These are phyloP conservation scores for Colletotrichum ledebouriae DNA, from an alignment of 2,329 filamentous ascomycete species.

Conservation along the genomic window DNA sequence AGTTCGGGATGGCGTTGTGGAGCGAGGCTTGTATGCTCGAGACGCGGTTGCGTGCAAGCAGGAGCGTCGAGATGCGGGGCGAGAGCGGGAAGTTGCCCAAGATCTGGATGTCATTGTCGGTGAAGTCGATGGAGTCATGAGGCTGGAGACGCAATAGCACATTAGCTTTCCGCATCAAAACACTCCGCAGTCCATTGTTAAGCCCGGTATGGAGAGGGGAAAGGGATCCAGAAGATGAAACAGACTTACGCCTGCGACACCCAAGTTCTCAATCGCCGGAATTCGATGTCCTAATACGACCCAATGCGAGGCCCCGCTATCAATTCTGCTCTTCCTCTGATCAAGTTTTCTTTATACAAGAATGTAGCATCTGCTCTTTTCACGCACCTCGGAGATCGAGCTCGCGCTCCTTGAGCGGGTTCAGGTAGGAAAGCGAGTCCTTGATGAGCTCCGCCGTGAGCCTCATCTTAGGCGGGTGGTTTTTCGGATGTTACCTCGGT, in stretches of 20 bases:
- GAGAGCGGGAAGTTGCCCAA: conserved; percentile 94
- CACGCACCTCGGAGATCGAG: conserved; percentile 99
- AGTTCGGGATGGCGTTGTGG: conserved; percentile 81
- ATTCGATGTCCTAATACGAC: conserved; percentile 92
- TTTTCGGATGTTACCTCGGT: conserved; percentile 18
- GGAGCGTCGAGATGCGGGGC: conserved; percentile 86
- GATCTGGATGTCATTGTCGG: conserved; percentile 94
- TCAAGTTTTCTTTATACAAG: conserved; percentile 48
- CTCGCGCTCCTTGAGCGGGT: conserved; percentile 98
- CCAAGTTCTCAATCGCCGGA: conserved; percentile 96
- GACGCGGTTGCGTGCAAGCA: conserved; percentile 91
- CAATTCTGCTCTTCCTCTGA: conserved; percentile 76
- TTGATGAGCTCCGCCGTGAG: conserved; percentile 96
- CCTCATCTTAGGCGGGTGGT: conserved; percentile 75
- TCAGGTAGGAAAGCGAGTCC: conserved; percentile 96
- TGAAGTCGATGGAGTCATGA: conserved; percentile 97
- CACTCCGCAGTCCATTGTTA: too few species aligned
- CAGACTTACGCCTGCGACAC: conserved; percentile 85
- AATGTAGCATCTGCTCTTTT: conserved; percentile 98
- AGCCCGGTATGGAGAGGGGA: too few species aligned
- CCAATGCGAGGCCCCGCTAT: conserved; percentile 71
- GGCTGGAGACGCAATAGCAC: conserved; percentile 65
- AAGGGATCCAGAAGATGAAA: not conserved
- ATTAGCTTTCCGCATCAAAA: too few species aligned
- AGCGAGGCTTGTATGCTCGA: conserved; percentile 83